A percentile compares a stretch with the other conserved stretches of the same genome.
phyloP scores from a whole-genome alignment of 176 grass and related monocot species.

The Ensete glaucum region DNA sequence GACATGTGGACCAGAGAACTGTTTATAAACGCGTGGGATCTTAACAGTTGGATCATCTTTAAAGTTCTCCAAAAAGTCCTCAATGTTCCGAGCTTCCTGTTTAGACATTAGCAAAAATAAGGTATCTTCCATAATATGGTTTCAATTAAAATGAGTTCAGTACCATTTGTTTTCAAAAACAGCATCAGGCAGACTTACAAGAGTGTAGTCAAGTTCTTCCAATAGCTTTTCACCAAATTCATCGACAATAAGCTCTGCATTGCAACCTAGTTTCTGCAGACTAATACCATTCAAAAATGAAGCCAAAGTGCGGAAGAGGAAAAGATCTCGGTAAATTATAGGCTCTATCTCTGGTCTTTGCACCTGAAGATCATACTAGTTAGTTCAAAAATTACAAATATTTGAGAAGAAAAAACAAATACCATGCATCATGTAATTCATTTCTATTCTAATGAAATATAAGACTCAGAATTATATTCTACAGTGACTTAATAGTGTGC shows the following conservation, averaged over 20 bases:
- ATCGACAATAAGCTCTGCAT: slow-evolving; percentile 98
- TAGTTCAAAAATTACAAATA: slow-evolving; percentile 2
- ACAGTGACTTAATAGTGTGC: not conserved
- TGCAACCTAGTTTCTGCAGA: slow-evolving; percentile 95
- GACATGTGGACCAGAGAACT: slow-evolving; percentile 68
- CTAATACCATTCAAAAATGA: slow-evolving; percentile 97
- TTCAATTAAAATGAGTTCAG: not conserved
- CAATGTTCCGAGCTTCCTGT: slow-evolving; percentile 94
- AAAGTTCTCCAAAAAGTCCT: slow-evolving; percentile 93
- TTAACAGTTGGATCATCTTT: slow-evolving; percentile 97
- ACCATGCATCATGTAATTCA: not conserved
- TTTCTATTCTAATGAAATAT: not conserved
- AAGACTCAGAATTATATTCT: not conserved
- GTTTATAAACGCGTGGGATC: slow-evolving; percentile 86
- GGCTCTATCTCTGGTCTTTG: slow-evolving; percentile 94
- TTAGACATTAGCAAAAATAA: not conserved
- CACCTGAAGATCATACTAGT: slow-evolving; percentile 38
- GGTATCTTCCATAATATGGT: not conserved
- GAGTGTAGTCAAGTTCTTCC: slow-evolving; percentile 99
- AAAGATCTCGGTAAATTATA: slow-evolving; percentile 96
- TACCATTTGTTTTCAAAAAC: not conserved
- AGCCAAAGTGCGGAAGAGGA: slow-evolving; percentile 80
- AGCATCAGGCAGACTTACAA: slow-evolving; percentile 46
- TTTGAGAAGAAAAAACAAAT: slow-evolving; percentile 4
- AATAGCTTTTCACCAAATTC: slow-evolving; percentile 97